Percentiles rank a stretch among this genome's conserved stretches.
These are phyloP conservation scores for Artemisia tridentata DNA, from an alignment of 129 eudicot genomes.

Conservation along the genomic window DNA sequence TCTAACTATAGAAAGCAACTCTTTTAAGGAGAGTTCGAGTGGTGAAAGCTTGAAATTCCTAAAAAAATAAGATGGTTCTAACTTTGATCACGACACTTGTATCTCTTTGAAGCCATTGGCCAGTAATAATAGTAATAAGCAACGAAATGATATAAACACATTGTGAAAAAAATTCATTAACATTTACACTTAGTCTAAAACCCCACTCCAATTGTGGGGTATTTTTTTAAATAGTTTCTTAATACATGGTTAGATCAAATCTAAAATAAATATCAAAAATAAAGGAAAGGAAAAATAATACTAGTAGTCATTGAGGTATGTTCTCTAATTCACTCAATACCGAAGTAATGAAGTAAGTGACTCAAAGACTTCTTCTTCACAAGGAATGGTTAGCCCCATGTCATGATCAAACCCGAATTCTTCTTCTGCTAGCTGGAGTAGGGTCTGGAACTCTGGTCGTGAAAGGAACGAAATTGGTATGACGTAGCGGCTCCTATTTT, in stretches of 20 bases:
- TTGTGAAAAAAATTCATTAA: constrained; percentile 7
- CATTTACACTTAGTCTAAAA: constrained; percentile 26
- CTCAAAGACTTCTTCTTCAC: constrained; percentile 63
- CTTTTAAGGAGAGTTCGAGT: too few species aligned
- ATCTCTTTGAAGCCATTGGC: too few species aligned
- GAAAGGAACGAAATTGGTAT: constrained; percentile 63
- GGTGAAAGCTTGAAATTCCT: too few species aligned
- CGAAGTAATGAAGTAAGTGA: constrained; percentile 54
- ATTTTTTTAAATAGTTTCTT: constrained; percentile 16
- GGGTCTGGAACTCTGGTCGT: constrained; percentile 58
- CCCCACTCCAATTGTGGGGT: constrained; percentile 28
- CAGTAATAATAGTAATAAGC: too few species aligned
- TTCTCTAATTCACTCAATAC: constrained; percentile 13
- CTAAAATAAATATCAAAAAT: not conserved
- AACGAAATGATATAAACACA: constrained; percentile 3
- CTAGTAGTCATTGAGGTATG: not conserved
- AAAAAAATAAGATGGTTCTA: too few species aligned
- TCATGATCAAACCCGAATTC: constrained; percentile 88
- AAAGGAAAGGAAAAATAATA: not conserved
- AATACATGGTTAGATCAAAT: constrained; percentile 27
- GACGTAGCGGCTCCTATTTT: constrained; percentile 63
- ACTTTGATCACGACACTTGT: too few species aligned
- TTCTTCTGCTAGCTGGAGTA: constrained; percentile 73
- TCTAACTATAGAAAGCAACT: too few species aligned
- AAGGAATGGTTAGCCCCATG: constrained; percentile 82